Evolutionary conservation across 345 rosid species (phyloP).

Genomic region (Mangifera indica): DNA sequence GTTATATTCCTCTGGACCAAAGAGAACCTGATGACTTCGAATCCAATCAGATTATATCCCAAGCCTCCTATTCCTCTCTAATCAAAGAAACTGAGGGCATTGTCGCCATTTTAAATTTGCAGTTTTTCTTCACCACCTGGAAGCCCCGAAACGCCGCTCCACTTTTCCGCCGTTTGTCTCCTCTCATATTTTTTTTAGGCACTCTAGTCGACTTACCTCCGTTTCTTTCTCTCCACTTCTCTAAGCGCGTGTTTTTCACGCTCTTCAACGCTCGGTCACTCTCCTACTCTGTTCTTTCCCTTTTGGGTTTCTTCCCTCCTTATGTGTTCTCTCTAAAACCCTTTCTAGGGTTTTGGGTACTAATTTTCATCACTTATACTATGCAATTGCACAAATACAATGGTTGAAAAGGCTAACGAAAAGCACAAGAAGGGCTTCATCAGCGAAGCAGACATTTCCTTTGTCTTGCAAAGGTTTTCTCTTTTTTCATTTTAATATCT

Average conservation of each 20-base stretch:
- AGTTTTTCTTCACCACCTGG: not conserved
- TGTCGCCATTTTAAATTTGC: not conserved
- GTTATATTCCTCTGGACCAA: too few species aligned
- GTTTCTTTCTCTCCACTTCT: slow-evolving; percentile 7
- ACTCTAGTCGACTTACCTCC: not conserved
- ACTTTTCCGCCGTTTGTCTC: not conserved
- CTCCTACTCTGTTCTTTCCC: not conserved
- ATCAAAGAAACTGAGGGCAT: not conserved
- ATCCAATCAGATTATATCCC: too few species aligned
- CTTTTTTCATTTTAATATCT: not conserved
- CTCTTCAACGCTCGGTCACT: slow-evolving; percentile 16
- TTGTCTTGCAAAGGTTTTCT: slow-evolving; percentile 61
- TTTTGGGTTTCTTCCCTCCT: not conserved
- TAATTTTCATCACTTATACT: slow-evolving; percentile 11
- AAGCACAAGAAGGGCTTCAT: slow-evolving; percentile 51
- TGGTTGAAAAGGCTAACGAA: slow-evolving; percentile 48
- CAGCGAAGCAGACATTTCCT: slow-evolving; percentile 66
- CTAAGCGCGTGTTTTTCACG: slow-evolving; percentile 28
- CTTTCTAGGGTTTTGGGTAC: slow-evolving; percentile 34
- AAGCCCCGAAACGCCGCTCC: not conserved
- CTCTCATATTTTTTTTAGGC: not conserved
- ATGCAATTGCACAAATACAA: slow-evolving; percentile 37
- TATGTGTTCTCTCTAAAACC: slow-evolving; percentile 32
- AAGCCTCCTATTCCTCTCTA: not conserved
- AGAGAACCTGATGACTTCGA: too few species aligned